Base-by-base conservation (phyloP, 2,329 filamentous ascomycete genomes). In the Lizonia empirigonia region DNA sequence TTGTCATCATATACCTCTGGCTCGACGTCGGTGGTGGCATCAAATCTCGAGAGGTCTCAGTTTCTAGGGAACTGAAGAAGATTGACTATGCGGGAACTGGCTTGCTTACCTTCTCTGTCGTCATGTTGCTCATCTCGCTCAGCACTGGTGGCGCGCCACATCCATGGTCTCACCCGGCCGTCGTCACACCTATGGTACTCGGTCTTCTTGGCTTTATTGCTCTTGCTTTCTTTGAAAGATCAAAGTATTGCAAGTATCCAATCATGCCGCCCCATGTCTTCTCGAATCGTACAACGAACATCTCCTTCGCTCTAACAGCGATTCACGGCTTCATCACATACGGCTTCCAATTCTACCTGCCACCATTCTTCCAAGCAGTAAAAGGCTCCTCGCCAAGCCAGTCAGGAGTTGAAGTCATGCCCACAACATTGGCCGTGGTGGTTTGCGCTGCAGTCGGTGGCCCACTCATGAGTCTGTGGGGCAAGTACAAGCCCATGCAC, bases 201-300 rank as follows among this genome's bases (percentile, higher is more conserved):
- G 78, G 80, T 1, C 18, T 75, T 0, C 26, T 71, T 2, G 77
- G 77, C 8, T 55, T 80, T 2, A 44, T 70, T 1, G 51, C 59
- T 0, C 74, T 79, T 22, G 50, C 68, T 5, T 29, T 72, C 5
- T 80, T 74, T 65, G 76, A 80, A 55, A 53, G 54, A 9, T 62
- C 65, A 65, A 71, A 35, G 19, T 63, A 46, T 29, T 67, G 62
- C 57, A 50, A 50, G 5, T 27, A 68, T 33, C 69, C 68, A 0
- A 72, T 75, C 15, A 75, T 82, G 55, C 77, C 78, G 1, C 65
- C 68, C 0, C 62, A 67, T 18, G 68, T 82, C 23, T 80, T 82
- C 61, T 64, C 57, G 1, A 78, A 77, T 58, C 69, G 74, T 3
- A 79, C 77, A 58, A 62, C 67, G 1, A 54, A 60, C 22, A 63